Evolutionary conservation across 345 rosid genomes (phyloP), one percentile per base, ranked within the genome.

Genomic region (Corymbia maculata): DNA sequence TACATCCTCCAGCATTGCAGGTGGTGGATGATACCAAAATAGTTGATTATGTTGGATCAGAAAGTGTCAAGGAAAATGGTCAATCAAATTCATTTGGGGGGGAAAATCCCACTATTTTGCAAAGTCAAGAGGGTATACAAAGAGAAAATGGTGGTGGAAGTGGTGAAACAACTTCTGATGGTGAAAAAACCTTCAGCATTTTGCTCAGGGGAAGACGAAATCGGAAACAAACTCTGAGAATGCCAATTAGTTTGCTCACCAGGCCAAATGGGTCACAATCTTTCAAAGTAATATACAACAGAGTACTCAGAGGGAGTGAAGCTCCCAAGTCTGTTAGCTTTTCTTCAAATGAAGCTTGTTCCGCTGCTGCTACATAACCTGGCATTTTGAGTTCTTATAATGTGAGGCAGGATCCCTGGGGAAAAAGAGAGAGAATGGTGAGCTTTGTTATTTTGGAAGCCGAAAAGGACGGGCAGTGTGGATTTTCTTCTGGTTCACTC

Each of bases 251-350:
- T 92, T 92, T 97, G 90, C 98, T 98, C 30, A 97, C 90, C 92
- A 94, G 97, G 86, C 98, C 99, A 88, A 94, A 96, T 85, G 96
- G 95, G 80, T 96, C 99, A n/a, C 98, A 95, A 89, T 93, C 98
- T 64, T 98, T 97, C 91, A 98, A 98, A 93, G 90, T 95, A 68
- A 87, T 90, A 87, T 94, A 91, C 90, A 98, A 91, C 93, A 93
- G 98, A 91, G 97, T 98, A 44, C 93, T 98, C 88, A 93, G 97
- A 92, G 95, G 95, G 87, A 95, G 95, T 45, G 98, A 94, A 91
- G 89, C 94, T 93, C 95, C 97, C 85, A 95, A 94, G 89, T 86
- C 93, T 88, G 85, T 91, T 59, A 86, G 87, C 90, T 75, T 92
- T 85, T 70, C 91, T 89, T 85, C 93, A 30, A 88, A 85, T 53